These are phyloP conservation scores for Hypoxylon fragiforme DNA, from an alignment of 495 filamentous ascomycete species.

Conservation along the genomic window DNA sequence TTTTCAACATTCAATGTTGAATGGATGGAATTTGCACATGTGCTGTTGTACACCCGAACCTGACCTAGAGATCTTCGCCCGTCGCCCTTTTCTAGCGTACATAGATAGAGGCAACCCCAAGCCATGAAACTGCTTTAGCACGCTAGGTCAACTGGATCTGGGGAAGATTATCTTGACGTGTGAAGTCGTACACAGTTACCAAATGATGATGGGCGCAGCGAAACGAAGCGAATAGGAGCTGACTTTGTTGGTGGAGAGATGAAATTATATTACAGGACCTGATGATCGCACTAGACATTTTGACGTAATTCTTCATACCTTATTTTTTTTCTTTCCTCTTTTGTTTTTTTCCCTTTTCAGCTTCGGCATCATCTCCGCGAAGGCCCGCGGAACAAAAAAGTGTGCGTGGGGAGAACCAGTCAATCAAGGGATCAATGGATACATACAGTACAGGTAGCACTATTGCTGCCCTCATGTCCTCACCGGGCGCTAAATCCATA, in stretches of 20 bases:
- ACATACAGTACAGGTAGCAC: too few species aligned
- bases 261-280: slow-evolving; percentile 34
- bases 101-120: not conserved
- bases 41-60: not conserved
- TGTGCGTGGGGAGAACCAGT: slow-evolving; percentile 9
- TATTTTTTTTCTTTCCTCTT: too few species aligned
- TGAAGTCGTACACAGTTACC: slow-evolving; percentile 27
- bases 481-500: slow-evolving; percentile 9
- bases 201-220: slow-evolving; percentile 33
- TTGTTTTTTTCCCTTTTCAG: too few species aligned
- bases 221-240: slow-evolving; percentile 31
- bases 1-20: too few species aligned
- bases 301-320: slow-evolving; percentile 35
- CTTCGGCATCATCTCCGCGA: slow-evolving; percentile 28
- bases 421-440: slow-evolving; percentile 12
- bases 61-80: not conserved
- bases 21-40: too few species aligned
- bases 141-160: slow-evolving; percentile 28
- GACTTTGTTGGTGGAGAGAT: slow-evolving; percentile 21
- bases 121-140: slow-evolving; percentile 24
- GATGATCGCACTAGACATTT: slow-evolving; percentile 34
- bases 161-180: slow-evolving; percentile 37
- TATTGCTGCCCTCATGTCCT: slow-evolving; percentile 7
- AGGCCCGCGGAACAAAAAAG: slow-evolving; percentile 2
- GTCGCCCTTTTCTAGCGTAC: not conserved